phyloP scores from a whole-genome alignment of 805 yeast genomes.

The Sugiyamaella americana region DNA sequence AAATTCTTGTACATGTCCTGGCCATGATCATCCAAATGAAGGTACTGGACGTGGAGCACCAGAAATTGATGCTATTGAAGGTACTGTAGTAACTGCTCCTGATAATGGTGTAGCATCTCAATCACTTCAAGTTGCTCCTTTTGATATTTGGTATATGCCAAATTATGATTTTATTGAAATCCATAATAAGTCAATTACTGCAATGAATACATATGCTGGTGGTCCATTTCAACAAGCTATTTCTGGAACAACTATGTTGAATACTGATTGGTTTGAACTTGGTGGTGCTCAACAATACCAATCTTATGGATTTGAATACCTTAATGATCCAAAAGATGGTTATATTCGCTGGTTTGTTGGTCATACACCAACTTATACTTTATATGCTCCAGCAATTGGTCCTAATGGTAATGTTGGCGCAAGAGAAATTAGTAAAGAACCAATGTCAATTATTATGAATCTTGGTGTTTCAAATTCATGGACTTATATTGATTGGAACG shows the following conservation, averaged over 20 bases:
- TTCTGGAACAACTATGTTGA: slow-evolving; percentile 73
- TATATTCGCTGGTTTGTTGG: slow-evolving; percentile 88
- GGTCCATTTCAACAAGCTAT: slow-evolving; percentile 94
- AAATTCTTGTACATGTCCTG: slow-evolving; percentile 70
- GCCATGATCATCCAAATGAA: slow-evolving; percentile 79
- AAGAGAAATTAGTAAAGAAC: slow-evolving; percentile 81
- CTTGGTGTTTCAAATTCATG: slow-evolving; percentile 87
- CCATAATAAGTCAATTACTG: slow-evolving; percentile 59
- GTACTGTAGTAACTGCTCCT: slow-evolving; percentile 45
- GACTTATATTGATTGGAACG: slow-evolving; percentile 90
- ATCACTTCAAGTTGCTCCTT: slow-evolving; percentile 88
- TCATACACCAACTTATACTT: slow-evolving; percentile 64
- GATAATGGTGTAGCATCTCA: slow-evolving; percentile 76
- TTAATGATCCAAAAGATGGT: slow-evolving; percentile 63
- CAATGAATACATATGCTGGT: slow-evolving; percentile 85
- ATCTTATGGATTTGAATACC: slow-evolving; percentile 68
- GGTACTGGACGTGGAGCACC: slow-evolving; percentile 95
- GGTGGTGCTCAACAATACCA: slow-evolving; percentile 61
- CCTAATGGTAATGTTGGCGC: slow-evolving; percentile 88
- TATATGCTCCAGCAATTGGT: slow-evolving; percentile 67
- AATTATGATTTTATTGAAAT: slow-evolving; percentile 77
- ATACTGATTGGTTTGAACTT: slow-evolving; percentile 73
- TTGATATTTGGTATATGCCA: slow-evolving; percentile 90
- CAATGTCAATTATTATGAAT: slow-evolving; percentile 84
- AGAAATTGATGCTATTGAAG: slow-evolving; percentile 90